These are phyloP conservation scores for Kingdonia uniflora DNA, from an alignment of 164 flowering plant genomes.

Conservation along the genomic window DNA sequence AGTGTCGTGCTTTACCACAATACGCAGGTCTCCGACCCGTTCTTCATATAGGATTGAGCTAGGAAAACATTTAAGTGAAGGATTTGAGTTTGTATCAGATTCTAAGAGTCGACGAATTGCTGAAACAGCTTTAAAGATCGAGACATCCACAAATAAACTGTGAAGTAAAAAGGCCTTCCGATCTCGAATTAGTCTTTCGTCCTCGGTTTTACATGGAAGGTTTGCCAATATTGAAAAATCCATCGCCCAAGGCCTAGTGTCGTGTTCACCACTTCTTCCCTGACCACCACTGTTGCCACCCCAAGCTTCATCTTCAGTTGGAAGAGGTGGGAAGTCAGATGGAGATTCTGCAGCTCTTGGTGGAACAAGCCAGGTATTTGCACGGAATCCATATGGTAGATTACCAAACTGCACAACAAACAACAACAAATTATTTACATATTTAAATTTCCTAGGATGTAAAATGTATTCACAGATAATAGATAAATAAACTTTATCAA, in stretches of 20 bases:
- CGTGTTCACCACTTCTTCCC: constrained; percentile 49
- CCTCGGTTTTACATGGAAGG: constrained; percentile 90
- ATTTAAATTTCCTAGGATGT: not conserved
- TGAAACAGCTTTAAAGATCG: constrained; percentile 61
- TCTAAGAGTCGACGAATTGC: constrained; percentile 41
- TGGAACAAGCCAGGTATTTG: constrained; percentile 89
- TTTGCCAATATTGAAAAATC: constrained; percentile 73
- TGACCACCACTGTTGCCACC: constrained; percentile 96
- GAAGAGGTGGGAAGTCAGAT: constrained; percentile 46
- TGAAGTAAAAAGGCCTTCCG: constrained; percentile 91
- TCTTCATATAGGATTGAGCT: constrained; percentile 42
- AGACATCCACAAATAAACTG: constrained; percentile 63
- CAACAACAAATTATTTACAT: not conserved
- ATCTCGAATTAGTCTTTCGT: constrained; percentile 80
- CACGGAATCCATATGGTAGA: constrained; percentile 93
- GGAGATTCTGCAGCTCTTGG: constrained; percentile 52
- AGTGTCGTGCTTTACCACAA: constrained; percentile 27
- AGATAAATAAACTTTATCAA: not conserved
- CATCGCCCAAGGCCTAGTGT: constrained; percentile 74
- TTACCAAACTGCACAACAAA: constrained; percentile 71
- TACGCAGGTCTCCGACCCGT: constrained; percentile 57
- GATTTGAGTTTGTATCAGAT: constrained; percentile 17
- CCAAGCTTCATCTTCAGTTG: constrained; percentile 88
- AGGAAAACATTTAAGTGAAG: constrained; percentile 8
- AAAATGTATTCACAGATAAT: not conserved